Evolutionary conservation across 2,329 filamentous ascomycete species (phyloP).

Genomic region (Aureobasidium lini): DNA sequence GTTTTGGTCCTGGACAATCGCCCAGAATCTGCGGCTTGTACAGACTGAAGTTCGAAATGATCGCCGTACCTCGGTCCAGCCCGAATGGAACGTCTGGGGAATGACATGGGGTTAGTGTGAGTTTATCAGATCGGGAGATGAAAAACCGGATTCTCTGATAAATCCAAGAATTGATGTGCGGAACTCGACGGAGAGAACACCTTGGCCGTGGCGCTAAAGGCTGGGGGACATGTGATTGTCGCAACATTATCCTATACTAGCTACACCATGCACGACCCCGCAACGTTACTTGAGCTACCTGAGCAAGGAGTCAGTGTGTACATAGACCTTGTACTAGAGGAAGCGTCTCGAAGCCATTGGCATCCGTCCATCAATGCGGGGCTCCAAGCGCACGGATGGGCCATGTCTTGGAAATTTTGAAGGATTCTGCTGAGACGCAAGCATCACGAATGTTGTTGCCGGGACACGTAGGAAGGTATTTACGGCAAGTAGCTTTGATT

Average conservation of each 20-base stretch:
- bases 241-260: background rate
- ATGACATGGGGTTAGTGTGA: too few species aligned
- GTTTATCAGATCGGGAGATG: too few species aligned
- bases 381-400: background rate
- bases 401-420: background rate
- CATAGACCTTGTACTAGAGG: background rate
- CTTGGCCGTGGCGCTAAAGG: background rate
- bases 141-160: background rate
- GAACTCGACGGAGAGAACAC: background rate
- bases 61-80: background rate
- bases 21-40: background rate
- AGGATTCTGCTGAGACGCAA: conserved; percentile 10
- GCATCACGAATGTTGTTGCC: background rate
- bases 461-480: background rate
- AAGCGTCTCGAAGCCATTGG: conserved; percentile 5
- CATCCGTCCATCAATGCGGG: conserved; percentile 5
- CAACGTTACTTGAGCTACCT: background rate
- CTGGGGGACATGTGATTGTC: conserved; percentile 6
- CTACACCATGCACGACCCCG: background rate
- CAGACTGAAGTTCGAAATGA: background rate
- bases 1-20: background rate
- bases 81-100: background rate
- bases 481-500: background rate
- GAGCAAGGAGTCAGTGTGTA: background rate
- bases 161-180: background rate